Evolutionary conservation across 106 monocot genomes (phyloP), one percentile per base, ranked within the genome.

Genomic region (Phalaenopsis equestris): DNA sequence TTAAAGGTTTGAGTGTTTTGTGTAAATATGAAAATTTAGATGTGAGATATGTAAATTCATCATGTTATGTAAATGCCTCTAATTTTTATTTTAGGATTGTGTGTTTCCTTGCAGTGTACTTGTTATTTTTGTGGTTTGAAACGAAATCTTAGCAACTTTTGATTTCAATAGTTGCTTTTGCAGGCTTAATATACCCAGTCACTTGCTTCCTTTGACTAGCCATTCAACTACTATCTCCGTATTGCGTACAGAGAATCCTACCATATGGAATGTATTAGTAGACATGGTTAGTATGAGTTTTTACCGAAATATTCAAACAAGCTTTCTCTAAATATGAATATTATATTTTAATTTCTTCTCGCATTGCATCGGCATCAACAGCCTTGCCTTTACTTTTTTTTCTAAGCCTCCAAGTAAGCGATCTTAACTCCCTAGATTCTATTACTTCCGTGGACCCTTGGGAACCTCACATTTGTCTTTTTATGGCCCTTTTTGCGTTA

Each of bases 171-270:
- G 42, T 55, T 75, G 47, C 17, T 67, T 77, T 4, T 88, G 84
- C 90, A 99, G 99, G 82, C 80, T 94, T 76, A 84, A 81, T 52
- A 93, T 99, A 56, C 93, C 94, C 42, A 78, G 75, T 36, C 55
- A 93, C 77, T 83, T 87, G 86, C 88, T 99, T 81, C 99, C 99
- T 30, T 83, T 80, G 55, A 99, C 99, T 76, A 73, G 79, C 80
- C 94, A 93, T 86, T 94, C 99, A 19, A 99, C 93, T 39, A 82
- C 80, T 73, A 84, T 93, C 64, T 92, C 94, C 56, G 93, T 99
- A 39, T 70, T 99, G 76, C 91, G 86, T 75, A 86, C 91, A 7
- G 95, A 94, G 67, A 99, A 86, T 85, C 86, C 77, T 83, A 90
- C 89, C 41, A 80, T 99, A 47, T 79, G 91, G 79, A 99, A 99